Evolutionary conservation across 148 eudicot species (phyloP).

Genomic region (Spergularia marina): DNA sequence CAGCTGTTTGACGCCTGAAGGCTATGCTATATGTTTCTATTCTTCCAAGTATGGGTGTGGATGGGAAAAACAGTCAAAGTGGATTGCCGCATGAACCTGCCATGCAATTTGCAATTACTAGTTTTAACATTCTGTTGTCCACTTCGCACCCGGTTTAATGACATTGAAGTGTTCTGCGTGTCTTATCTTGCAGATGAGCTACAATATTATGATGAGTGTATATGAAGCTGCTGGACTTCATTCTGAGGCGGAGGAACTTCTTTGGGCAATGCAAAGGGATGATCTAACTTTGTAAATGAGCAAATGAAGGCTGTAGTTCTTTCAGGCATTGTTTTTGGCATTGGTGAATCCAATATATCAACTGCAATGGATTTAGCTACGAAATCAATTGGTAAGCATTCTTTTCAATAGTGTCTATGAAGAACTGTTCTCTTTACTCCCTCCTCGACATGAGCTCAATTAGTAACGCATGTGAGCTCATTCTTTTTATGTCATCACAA

Average conservation of each 20-base stretch:
- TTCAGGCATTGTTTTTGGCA: no score
- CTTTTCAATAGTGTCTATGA: no score
- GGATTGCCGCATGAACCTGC: background rate
- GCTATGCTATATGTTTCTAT: background rate
- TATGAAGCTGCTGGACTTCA: slow-evolving; percentile 58
- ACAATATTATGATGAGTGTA: slow-evolving; percentile 69
- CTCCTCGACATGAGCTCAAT: no score
- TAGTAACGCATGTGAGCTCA: no score
- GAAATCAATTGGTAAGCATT: no score
- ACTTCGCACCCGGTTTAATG: background rate
- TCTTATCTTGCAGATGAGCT: slow-evolving; percentile 59
- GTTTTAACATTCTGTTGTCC: background rate
- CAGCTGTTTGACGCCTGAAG: background rate
- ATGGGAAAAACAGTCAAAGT: background rate
- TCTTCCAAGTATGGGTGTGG: background rate
- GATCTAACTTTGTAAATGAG: background rate
- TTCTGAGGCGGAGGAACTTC: slow-evolving; percentile 54
- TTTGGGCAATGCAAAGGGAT: slow-evolving; percentile 50
- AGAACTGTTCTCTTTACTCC: no score
- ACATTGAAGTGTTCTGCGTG: no score
- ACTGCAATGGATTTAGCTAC: no score
- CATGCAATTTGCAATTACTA: background rate
- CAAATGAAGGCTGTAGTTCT: no score
- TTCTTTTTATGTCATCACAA: no score
- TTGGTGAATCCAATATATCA: no score